A percentile compares a stretch with the other conserved stretches of the same genome.
Evolutionary conservation across 768 basidiomycete genomes (phyloP).

Genomic region (Phlegmacium glaucopus): DNA sequence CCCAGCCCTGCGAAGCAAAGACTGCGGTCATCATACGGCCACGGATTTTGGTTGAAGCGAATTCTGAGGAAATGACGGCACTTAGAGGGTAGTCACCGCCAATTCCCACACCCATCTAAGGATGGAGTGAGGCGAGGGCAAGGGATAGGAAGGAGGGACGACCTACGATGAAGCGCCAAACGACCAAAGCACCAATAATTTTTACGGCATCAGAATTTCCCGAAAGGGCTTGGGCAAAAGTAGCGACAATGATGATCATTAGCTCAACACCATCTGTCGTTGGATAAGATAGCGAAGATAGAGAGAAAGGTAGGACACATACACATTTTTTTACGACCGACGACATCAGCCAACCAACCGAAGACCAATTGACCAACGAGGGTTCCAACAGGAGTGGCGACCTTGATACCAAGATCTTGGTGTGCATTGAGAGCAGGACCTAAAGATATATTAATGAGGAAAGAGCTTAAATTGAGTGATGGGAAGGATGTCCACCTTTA

Average conservation of each 20-base stretch:
- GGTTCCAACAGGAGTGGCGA: conserved; percentile 74
- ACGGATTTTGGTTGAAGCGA: conserved; percentile 71
- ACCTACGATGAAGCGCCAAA: conserved; percentile 76
- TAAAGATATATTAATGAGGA: conserved; percentile 11
- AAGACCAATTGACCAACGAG: conserved; percentile 74
- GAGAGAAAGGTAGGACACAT: conserved; percentile 20
- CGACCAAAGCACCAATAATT: conserved; percentile 73
- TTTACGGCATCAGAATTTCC: conserved; percentile 62
- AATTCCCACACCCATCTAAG: conserved; percentile 74
- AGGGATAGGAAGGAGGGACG: background rate
- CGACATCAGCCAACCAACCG: conserved; percentile 74
- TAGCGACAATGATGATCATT: conserved; percentile 78
- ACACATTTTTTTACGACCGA: conserved; percentile 84
- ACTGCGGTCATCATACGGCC: conserved; percentile 90
- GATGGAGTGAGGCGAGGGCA: background rate
- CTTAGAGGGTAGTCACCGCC: conserved; percentile 88
- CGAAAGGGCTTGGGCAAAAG: conserved; percentile 77
- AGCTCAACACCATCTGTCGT: conserved; percentile 63
- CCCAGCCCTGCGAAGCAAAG: conserved; percentile 86
- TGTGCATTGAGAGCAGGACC: conserved; percentile 45
- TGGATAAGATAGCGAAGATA: background rate
- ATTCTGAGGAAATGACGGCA: conserved; percentile 88
- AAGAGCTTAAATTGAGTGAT: background rate
- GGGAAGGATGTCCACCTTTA: conserved; percentile 8
- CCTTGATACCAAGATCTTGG: conserved; percentile 77